Evolutionary conservation across 2,329 filamentous ascomycete genomes (phyloP).

Genomic region (Clarireedia homoeocarpa): DNA sequence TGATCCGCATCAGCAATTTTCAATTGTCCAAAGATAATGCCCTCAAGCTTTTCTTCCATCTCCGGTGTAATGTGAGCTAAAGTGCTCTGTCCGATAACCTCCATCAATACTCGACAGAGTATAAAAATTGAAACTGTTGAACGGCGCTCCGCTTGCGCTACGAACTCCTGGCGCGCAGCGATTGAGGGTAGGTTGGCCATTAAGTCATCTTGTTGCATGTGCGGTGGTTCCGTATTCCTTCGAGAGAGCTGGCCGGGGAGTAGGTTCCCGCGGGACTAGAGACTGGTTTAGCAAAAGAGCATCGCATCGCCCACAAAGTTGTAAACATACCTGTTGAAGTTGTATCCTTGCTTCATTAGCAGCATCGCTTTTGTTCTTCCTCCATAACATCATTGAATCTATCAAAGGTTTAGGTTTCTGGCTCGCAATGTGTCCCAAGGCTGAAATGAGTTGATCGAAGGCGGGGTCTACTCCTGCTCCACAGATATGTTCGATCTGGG

Average conservation of each 20-base stretch:
- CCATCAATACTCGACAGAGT: conserved; percentile 84
- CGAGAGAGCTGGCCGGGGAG: conserved; percentile 41
- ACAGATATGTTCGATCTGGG: conserved; percentile 81
- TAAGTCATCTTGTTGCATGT: conserved; percentile 17
- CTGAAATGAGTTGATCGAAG: conserved; percentile 91
- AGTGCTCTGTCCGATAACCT: conserved; percentile 87
- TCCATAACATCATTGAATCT: conserved; percentile 96
- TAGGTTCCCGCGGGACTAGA: conserved; percentile 18
- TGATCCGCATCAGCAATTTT: conserved; percentile 82
- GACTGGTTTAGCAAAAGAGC: conserved; percentile 1
- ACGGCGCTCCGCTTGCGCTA: conserved; percentile 74
- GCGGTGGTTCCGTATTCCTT: conserved; percentile 63
- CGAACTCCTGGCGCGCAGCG: conserved; percentile 55
- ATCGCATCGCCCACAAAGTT: background rate
- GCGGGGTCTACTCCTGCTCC: conserved; percentile 78
- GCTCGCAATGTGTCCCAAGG: conserved; percentile 87
- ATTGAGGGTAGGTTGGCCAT: conserved; percentile 25
- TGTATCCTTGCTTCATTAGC: conserved; percentile 60
- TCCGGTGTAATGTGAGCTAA: conserved; percentile 76
- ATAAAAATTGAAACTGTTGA: conserved; percentile 96
- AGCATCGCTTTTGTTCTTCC: conserved; percentile 89
- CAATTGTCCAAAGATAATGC: conserved; percentile 93
- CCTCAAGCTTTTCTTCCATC: conserved; percentile 90
- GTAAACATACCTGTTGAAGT: conserved; percentile 40
- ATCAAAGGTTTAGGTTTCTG: conserved; percentile 92